These are phyloP conservation scores for Sarcodon sp. DNA, from an alignment of 768 basidiomycete genomes.

Conservation along the genomic window DNA sequence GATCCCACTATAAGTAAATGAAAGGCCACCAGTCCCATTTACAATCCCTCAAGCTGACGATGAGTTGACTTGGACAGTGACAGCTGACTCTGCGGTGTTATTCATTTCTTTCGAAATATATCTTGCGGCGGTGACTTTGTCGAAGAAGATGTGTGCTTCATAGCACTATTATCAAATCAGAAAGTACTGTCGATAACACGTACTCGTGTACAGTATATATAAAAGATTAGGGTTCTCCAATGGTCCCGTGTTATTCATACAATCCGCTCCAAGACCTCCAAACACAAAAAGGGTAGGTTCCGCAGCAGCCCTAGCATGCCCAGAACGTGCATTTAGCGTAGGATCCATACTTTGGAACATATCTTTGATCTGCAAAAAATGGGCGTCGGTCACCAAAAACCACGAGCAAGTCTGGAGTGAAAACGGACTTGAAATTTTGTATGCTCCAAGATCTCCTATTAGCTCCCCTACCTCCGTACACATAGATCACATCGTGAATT, in stretches of 20 bases:
- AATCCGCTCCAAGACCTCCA: slow-evolving; percentile 94
- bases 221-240: slow-evolving; percentile 79
- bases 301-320: slow-evolving; percentile 96
- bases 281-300: slow-evolving; percentile 85
- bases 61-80: slow-evolving; percentile 18
- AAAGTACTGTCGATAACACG: slow-evolving; percentile 18
- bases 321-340: slow-evolving; percentile 81
- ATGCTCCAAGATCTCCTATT: slow-evolving; percentile 95
- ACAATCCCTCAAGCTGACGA: slow-evolving; percentile 4
- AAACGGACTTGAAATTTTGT: slow-evolving; percentile 88
- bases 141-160: slow-evolving; percentile 71
- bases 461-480: slow-evolving; percentile 94
- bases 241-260: slow-evolving; percentile 52
- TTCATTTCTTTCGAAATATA: slow-evolving; percentile 18
- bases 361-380: slow-evolving; percentile 64
- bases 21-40: slow-evolving; percentile 44
- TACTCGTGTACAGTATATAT: slow-evolving; percentile 94
- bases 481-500: slow-evolving; percentile 94
- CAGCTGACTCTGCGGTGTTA: slow-evolving; percentile 33
- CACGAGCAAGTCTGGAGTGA: neutral
- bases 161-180: neutral
- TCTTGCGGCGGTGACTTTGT: slow-evolving; percentile 23
- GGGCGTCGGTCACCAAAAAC: neutral
- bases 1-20: slow-evolving; percentile 34
- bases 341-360: slow-evolving; percentile 99